Conservation (phyloP, 75 land plant genomes). For the Sequoiadendron giganteum region DNA sequence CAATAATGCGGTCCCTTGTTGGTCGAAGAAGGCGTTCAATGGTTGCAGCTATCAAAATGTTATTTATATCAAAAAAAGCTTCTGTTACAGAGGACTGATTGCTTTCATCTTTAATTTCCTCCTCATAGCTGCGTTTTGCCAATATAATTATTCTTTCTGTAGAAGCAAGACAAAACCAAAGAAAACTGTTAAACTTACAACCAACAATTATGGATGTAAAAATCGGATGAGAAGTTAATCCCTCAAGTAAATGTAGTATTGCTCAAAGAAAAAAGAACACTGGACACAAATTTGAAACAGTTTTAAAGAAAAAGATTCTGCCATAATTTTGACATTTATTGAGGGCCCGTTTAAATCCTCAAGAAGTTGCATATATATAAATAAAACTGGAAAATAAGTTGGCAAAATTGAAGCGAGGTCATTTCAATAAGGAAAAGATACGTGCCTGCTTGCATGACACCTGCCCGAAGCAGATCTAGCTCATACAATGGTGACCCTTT, state of each 20-base stretch:
- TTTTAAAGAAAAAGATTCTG: no score
- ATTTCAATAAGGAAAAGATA: not conserved
- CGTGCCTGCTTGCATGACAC: slow-evolving; percentile 38
- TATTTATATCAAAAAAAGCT: slow-evolving; percentile 34
- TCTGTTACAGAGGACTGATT: slow-evolving; percentile 18
- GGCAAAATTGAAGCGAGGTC: not conserved
- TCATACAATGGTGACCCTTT: slow-evolving; percentile 45
- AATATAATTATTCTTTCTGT: slow-evolving; percentile 48
- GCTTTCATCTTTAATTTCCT: slow-evolving; percentile 22
- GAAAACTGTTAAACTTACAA: no score
- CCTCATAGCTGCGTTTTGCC: slow-evolving; percentile 18
- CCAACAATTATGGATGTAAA: no score
- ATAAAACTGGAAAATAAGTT: not conserved
- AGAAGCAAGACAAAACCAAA: not conserved
- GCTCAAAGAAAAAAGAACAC: no score
- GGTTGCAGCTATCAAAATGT: slow-evolving; percentile 45
- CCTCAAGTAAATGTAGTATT: no score
- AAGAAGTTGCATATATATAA: not conserved
- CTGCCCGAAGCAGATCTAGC: slow-evolving; percentile 45
- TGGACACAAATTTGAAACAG: no score
- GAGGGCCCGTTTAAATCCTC: not conserved
- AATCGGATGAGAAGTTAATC: no score
- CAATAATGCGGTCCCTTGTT: slow-evolving; percentile 29
- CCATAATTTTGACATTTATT: no score
- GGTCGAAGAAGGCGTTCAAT: slow-evolving; percentile 43